These are phyloP conservation scores for Zygosaccharomyces sapae DNA, from an alignment of 1,139 yeast species.

Conservation along the genomic window DNA sequence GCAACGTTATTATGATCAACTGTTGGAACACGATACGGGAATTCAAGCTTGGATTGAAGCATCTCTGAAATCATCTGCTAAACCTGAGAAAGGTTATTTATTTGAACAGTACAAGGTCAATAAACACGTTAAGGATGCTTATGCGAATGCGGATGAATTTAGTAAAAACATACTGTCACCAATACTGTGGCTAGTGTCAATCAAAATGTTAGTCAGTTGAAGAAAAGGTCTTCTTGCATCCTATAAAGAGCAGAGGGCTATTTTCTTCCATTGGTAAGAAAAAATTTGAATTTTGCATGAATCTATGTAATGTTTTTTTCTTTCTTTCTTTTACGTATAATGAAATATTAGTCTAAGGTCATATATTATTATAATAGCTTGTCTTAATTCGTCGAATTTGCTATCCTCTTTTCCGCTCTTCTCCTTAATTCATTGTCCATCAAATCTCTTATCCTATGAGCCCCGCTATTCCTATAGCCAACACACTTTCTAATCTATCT, in stretches of 20 bases:
- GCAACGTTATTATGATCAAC: slow-evolving; percentile 19
- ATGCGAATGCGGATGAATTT: slow-evolving; percentile 36
- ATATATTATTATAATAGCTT: background rate
- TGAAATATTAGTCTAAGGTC: background rate
- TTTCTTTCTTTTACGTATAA: slow-evolving; percentile 2
- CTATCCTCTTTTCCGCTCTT: slow-evolving; percentile 52
- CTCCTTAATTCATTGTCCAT: slow-evolving; percentile 83
- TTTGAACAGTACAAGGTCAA: slow-evolving; percentile 35
- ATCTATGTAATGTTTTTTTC: slow-evolving; percentile 3
- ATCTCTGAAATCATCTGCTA: slow-evolving; percentile 29
- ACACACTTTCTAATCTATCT: slow-evolving; percentile 69
- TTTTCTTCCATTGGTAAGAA: slow-evolving; percentile 37
- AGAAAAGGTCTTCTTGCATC: slow-evolving; percentile 35
- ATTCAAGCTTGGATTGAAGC: slow-evolving; percentile 34
- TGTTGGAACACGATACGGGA: slow-evolving; percentile 30
- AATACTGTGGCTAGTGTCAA: slow-evolving; percentile 36
- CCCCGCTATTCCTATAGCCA: slow-evolving; percentile 85
- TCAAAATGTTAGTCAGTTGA: slow-evolving; percentile 36
- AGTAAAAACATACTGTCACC: slow-evolving; percentile 33
- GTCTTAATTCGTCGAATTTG: slow-evolving; percentile 26
- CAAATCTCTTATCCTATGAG: slow-evolving; percentile 71
- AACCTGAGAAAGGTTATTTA: slow-evolving; percentile 27
- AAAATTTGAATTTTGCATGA: slow-evolving; percentile 11
- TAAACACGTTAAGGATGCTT: slow-evolving; percentile 36
- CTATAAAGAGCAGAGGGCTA: slow-evolving; percentile 35